Percentiles rank a stretch among this genome's conserved stretches.
Evolutionary conservation across 2,329 filamentous ascomycete genomes (phyloP).

Genomic region (Lecanicillium sp.): DNA sequence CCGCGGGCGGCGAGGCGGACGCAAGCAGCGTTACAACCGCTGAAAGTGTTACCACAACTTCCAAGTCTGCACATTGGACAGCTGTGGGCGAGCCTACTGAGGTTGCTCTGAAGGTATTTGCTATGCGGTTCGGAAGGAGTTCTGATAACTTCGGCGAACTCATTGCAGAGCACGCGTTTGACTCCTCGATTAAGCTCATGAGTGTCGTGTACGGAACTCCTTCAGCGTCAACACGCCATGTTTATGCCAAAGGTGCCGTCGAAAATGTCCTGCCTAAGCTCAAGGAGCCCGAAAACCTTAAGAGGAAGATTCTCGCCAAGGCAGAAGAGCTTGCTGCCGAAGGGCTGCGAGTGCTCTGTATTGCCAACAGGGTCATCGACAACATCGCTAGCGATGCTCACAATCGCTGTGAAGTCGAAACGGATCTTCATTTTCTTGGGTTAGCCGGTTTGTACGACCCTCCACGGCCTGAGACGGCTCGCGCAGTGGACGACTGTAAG

Average conservation of each 20-base stretch:
- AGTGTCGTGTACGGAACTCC: constrained; percentile 52
- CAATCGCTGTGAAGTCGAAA: constrained; percentile 47
- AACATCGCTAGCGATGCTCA: constrained; percentile 26
- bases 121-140: constrained; percentile 54
- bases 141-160: constrained; percentile 37
- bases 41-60: too few relatives aligned
- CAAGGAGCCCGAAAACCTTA: constrained; percentile 36
- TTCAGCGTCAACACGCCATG: constrained; percentile 25
- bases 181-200: constrained; percentile 68
- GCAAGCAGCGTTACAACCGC: constrained; percentile 37
- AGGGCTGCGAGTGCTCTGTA: constrained; percentile 60
- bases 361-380: constrained; percentile 45
- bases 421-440: constrained; percentile 54
- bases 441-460: constrained; percentile 67
- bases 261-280: constrained; percentile 47
- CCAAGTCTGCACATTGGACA: constrained; percentile 40
- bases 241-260: constrained; percentile 51
- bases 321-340: constrained; percentile 50
- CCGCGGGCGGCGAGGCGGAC: constrained; percentile 38
- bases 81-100: constrained; percentile 63
- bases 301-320: constrained; percentile 36
- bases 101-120: constrained; percentile 66
- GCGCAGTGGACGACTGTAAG: constrained; percentile 50
- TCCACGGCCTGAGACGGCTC: constrained; percentile 57
- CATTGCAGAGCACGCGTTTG: constrained; percentile 62